Conservation (phyloP, 345 rosid genomes). For the Euphorbia peplus region DNA sequence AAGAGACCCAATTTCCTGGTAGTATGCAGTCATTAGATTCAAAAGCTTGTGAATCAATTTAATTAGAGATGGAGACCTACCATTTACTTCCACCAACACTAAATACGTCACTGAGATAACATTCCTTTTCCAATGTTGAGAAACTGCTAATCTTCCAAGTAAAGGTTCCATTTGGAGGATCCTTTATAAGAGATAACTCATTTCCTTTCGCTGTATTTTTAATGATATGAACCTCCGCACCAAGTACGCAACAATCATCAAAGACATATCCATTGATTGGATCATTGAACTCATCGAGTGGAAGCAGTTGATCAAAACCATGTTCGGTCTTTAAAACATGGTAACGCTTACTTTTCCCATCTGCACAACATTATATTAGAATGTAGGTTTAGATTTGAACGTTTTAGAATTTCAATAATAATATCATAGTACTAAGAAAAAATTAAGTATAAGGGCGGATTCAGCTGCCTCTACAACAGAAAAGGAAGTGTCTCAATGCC, state of each 20-base stretch:
- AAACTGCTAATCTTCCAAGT: conserved; percentile 1
- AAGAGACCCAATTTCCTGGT: neutral
- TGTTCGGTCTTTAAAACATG: conserved; percentile 1
- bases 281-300: neutral
- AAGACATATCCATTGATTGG: conserved; percentile 11
- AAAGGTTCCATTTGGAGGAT: too few species aligned
- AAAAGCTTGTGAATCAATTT: neutral
- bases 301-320: conserved; percentile 4
- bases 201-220: conserved; percentile 1
- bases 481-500: too few species aligned
- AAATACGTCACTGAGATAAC: neutral
- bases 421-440: too few species aligned
- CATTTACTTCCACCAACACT: neutral
- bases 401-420: too few species aligned
- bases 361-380: neutral
- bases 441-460: too few species aligned
- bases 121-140: neutral
- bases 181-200: neutral
- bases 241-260: conserved; percentile 14
- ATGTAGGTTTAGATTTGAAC: too few species aligned
- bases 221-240: conserved; percentile 14
- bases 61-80: too few species aligned
- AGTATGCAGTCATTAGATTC: neutral
- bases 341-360: neutral
- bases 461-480: too few species aligned